These are phyloP conservation scores for Candida saitoana DNA, from an alignment of 805 yeast genomes.

Conservation along the genomic window DNA sequence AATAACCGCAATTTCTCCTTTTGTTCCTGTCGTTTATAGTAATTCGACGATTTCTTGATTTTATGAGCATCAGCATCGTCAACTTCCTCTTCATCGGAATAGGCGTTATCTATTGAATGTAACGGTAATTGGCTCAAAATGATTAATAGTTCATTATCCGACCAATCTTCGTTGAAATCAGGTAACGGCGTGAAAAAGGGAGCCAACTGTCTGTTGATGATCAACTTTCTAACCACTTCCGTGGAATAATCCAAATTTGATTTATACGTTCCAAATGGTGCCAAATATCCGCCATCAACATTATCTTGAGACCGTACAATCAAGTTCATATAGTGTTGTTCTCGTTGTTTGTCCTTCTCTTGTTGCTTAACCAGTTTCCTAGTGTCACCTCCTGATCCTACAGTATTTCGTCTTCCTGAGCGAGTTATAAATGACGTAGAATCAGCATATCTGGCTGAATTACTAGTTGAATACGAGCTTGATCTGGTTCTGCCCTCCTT, in stretches of 20 bases:
- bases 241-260: slow-evolving; percentile 72
- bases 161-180: slow-evolving; percentile 70
- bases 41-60: slow-evolving; percentile 46
- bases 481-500: slow-evolving; percentile 35
- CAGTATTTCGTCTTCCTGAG: slow-evolving; percentile 18
- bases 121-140: slow-evolving; percentile 48
- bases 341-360: slow-evolving; percentile 53
- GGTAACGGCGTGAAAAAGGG: slow-evolving; percentile 90
- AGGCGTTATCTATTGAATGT: slow-evolving; percentile 53
- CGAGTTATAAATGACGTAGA: slow-evolving; percentile 6
- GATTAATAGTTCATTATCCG: slow-evolving; percentile 57
- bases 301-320: slow-evolving; percentile 60
- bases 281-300: slow-evolving; percentile 92
- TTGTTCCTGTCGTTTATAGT: slow-evolving; percentile 46
- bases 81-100: slow-evolving; percentile 45
- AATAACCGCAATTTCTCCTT: slow-evolving; percentile 42
- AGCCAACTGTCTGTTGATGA: slow-evolving; percentile 68
- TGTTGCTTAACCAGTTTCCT: slow-evolving; percentile 31
- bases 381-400: slow-evolving; percentile 14
- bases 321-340: slow-evolving; percentile 51
- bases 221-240: slow-evolving; percentile 64
- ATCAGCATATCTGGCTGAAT: background rate
- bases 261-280: slow-evolving; percentile 86
- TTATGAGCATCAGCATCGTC: slow-evolving; percentile 65
- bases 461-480: slow-evolving; percentile 16